These are phyloP conservation scores for Eremothecium gossypii DNA, from an alignment of 1,139 yeast genomes.

Conservation along the genomic window DNA sequence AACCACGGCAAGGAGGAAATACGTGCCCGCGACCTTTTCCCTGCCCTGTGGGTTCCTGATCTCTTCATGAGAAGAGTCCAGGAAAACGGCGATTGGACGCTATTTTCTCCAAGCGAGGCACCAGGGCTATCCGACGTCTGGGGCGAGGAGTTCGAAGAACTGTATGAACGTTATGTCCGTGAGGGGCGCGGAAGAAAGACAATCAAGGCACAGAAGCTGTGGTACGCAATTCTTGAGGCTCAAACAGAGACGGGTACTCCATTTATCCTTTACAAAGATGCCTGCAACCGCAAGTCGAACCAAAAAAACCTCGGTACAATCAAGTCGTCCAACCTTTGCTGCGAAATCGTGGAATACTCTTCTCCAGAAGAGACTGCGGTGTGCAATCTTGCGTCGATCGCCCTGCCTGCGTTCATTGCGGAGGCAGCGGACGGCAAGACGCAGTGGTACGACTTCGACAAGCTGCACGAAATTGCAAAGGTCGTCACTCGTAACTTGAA, in stretches of 20 bases:
- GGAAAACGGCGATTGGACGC: conserved; percentile 68
- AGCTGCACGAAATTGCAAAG: conserved; percentile 64
- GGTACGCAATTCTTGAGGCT: conserved; percentile 81
- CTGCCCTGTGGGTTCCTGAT: conserved; percentile 90
- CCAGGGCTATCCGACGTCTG: conserved; percentile 72
- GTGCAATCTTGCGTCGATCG: conserved; percentile 81
- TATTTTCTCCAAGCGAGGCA: conserved; percentile 83
- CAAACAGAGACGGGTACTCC: conserved; percentile 94
- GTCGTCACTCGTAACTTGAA: conserved; percentile 68
- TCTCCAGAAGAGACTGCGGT: conserved; percentile 85
- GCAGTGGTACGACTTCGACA: conserved; percentile 56
- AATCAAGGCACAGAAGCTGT: conserved; percentile 76
- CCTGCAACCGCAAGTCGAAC: conserved; percentile 74
- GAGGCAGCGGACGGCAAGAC: conserved; percentile 40
- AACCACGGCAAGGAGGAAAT: conserved; percentile 89
- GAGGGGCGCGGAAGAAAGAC: conserved; percentile 65
- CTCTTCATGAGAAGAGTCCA: conserved; percentile 85
- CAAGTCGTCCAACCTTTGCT: conserved; percentile 81
- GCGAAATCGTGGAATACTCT: conserved; percentile 85
- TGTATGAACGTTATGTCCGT: conserved; percentile 63
- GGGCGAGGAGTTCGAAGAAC: conserved; percentile 69
- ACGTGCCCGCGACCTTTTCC: conserved; percentile 82
- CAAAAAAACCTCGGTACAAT: conserved; percentile 82
- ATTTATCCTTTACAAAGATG: conserved; percentile 82
- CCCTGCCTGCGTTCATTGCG: conserved; percentile 46